These are phyloP conservation scores for Rhododendron griersonianum DNA, from an alignment of 148 eudicot species.

Conservation along the genomic window DNA sequence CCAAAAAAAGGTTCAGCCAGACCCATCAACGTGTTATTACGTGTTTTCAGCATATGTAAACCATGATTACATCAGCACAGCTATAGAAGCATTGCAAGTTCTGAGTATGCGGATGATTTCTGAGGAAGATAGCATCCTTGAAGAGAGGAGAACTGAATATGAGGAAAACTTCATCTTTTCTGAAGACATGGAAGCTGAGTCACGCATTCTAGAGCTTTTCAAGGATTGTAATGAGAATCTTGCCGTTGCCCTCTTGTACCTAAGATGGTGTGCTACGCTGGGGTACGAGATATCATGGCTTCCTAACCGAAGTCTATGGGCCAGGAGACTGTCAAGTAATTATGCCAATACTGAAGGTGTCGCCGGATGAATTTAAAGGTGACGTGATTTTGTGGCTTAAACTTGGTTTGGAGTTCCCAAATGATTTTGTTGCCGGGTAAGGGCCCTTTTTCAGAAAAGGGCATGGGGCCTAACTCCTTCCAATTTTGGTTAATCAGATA, in stretches of 20 bases:
- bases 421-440: neutral
- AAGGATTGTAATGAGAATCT: conserved; percentile 25
- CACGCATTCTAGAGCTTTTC: conserved; percentile 39
- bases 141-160: conserved; percentile 31
- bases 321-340: conserved; percentile 44
- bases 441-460: neutral
- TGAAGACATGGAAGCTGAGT: conserved; percentile 59
- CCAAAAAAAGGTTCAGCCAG: conserved; percentile 54
- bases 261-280: conserved; percentile 66
- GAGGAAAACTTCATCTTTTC: conserved; percentile 43
- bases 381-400: neutral
- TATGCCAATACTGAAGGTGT: conserved; percentile 17
- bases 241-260: conserved; percentile 50
- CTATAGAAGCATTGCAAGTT: conserved; percentile 82
- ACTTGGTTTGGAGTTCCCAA: neutral
- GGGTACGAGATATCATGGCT: conserved; percentile 65
- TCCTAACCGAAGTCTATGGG: conserved; percentile 66
- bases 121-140: conserved; percentile 31
- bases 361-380: neutral
- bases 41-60: conserved; percentile 64
- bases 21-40: conserved; percentile 54
- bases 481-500: neutral
- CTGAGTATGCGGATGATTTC: conserved; percentile 83
- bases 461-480: neutral
- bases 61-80: conserved; percentile 43